phyloP scores from a whole-genome alignment of 352 stramenopile species.

The Globisporangium irregulare region DNA sequence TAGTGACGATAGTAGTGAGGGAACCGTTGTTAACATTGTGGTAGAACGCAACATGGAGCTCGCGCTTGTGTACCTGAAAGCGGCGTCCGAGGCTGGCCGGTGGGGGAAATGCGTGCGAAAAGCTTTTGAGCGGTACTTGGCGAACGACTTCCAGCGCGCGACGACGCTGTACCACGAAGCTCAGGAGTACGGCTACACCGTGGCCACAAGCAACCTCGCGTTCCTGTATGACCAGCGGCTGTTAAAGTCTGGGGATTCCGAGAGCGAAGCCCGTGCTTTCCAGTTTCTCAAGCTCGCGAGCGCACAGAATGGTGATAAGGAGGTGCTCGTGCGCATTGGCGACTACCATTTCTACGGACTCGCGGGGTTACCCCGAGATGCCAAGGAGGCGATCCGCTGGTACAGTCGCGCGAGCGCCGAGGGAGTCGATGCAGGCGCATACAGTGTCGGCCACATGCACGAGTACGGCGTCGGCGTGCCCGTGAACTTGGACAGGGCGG shows the following conservation, averaged over 20 bases:
- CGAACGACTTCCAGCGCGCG: conserved; percentile 39
- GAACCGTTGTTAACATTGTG: not conserved
- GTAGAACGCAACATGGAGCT: conserved; percentile 22
- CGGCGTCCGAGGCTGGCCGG: conserved; percentile 54
- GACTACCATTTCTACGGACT: conserved; percentile 78
- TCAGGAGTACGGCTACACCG: conserved; percentile 47
- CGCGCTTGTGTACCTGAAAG: conserved; percentile 50
- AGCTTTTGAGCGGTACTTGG: conserved; percentile 65
- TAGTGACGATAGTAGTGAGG: too few species aligned
- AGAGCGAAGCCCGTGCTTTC: conserved; percentile 33
- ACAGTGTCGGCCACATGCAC: conserved; percentile 75
- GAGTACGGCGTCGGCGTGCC: conserved; percentile 56
- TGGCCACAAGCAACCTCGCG: conserved; percentile 72
- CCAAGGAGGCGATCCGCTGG: conserved; percentile 46
- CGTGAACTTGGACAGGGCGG: conserved; percentile 45
- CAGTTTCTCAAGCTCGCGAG: conserved; percentile 37
- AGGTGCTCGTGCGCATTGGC: conserved; percentile 66
- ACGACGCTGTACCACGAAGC: conserved; percentile 66
- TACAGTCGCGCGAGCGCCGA: conserved; percentile 71
- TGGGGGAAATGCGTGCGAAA: conserved; percentile 56
- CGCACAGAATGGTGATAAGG: conserved; percentile 42
- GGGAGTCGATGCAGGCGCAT: conserved; percentile 53
- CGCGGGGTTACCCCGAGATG: conserved; percentile 32
- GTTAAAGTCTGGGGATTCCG: conserved; percentile 16
- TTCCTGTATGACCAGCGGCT: conserved; percentile 71